Conservation (phyloP, 164 flowering plant species). For the Magnolia sinica region DNA sequence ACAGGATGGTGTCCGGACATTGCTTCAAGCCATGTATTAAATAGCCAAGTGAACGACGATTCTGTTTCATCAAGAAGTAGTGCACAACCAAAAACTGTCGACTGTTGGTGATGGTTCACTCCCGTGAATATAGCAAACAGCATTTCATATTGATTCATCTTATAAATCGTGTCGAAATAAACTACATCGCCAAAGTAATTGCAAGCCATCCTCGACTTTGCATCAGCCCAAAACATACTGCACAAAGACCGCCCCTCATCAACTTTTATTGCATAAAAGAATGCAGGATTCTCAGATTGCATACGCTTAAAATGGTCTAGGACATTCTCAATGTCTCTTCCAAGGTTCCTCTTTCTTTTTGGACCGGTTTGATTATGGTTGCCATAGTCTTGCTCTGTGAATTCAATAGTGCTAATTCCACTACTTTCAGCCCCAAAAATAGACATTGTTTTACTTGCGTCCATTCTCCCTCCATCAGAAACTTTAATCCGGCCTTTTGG, state of each 20-base stretch:
- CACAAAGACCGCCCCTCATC: constrained; percentile 37
- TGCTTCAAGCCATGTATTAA: constrained; percentile 38
- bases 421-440: constrained; percentile 70
- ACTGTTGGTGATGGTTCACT: constrained; percentile 47
- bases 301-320: constrained; percentile 57
- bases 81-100: constrained; percentile 49
- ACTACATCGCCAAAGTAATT: constrained; percentile 46
- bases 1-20: constrained; percentile 37
- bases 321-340: constrained; percentile 68
- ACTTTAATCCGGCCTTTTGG: not conserved
- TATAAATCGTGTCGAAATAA: constrained; percentile 42
- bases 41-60: constrained; percentile 43
- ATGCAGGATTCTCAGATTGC: constrained; percentile 35
- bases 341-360: constrained; percentile 42
- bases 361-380: constrained; percentile 62
- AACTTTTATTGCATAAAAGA: constrained; percentile 39
- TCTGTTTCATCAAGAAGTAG: constrained; percentile 39
- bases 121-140: constrained; percentile 46
- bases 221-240: constrained; percentile 43
- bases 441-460: constrained; percentile 73
- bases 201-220: constrained; percentile 33
- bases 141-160: constrained; percentile 35
- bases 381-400: constrained; percentile 74
- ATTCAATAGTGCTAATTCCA: constrained; percentile 75
- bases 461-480: constrained; percentile 43